A percentile compares a stretch with the other conserved stretches of the same genome.
Evolutionary conservation across 2,329 filamentous ascomycete genomes (phyloP).

Genomic region (Aphanocladium album): DNA sequence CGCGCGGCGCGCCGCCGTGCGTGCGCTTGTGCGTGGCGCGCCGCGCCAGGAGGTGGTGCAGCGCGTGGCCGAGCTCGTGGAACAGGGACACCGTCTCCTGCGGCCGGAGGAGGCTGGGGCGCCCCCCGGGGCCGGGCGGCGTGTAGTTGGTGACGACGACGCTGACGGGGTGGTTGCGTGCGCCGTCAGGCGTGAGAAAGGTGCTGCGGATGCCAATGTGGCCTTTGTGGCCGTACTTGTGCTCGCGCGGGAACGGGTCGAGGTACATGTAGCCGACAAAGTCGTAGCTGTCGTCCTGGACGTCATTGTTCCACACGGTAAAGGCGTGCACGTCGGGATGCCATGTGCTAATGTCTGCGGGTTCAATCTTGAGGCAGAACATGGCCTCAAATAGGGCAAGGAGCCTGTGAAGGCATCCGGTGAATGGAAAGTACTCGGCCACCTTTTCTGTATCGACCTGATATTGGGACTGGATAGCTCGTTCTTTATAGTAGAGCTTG

Average conservation of each 20-base stretch:
- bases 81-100: conserved; percentile 66
- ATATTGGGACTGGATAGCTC: conserved; percentile 69
- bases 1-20: neutral
- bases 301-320: conserved; percentile 36
- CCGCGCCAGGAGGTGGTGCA: neutral
- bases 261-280: conserved; percentile 75
- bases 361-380: conserved; percentile 63
- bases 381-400: conserved; percentile 69
- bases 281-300: conserved; percentile 57
- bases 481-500: conserved; percentile 51
- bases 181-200: conserved; percentile 57
- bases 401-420: conserved; percentile 64
- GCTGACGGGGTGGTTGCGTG: conserved; percentile 66
- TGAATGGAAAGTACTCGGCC: conserved; percentile 70
- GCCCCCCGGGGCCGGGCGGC: conserved; percentile 65
- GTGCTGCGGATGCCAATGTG: conserved; percentile 64
- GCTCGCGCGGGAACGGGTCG: conserved; percentile 65
- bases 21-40: neutral
- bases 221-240: conserved; percentile 75
- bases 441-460: conserved; percentile 68
- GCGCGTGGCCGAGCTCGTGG: neutral
- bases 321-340: neutral
- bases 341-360: conserved; percentile 16
- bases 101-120: conserved; percentile 68
- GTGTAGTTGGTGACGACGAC: conserved; percentile 74